Conservation (phyloP, 2,329 filamentous ascomycete genomes). For the Paracorniculantispora psalliotae region DNA sequence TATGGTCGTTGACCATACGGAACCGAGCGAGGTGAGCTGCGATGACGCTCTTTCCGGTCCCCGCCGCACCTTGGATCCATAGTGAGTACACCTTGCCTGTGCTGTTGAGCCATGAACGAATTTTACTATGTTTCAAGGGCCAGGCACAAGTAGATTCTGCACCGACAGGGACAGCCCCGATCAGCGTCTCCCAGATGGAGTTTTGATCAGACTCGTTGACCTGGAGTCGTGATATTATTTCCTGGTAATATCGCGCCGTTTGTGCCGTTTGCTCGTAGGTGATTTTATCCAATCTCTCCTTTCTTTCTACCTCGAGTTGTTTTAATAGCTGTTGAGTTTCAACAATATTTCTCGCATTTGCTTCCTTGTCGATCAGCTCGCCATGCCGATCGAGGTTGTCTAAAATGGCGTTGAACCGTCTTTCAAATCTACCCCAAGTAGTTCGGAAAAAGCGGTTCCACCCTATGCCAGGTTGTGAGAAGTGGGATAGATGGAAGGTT, state of each 20-base stretch:
- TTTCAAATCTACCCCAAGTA: slow-evolving; percentile 35
- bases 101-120: not conserved
- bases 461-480: no score
- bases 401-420: slow-evolving; percentile 29
- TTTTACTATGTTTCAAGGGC: not conserved
- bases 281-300: not conserved
- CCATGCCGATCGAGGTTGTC: slow-evolving; percentile 28
- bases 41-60: slow-evolving; percentile 33
- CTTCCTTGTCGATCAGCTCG: slow-evolving; percentile 27
- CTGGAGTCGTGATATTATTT: slow-evolving; percentile 26
- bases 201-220: slow-evolving; percentile 28
- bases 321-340: slow-evolving; percentile 16
- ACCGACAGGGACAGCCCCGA: not conserved
- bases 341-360: slow-evolving; percentile 25
- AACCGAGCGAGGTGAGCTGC: slow-evolving; percentile 26
- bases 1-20: slow-evolving; percentile 15
- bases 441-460: slow-evolving; percentile 32
- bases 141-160: not conserved
- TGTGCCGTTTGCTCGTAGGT: not conserved
- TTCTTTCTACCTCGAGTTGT: slow-evolving; percentile 19
- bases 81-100: slow-evolving; percentile 21
- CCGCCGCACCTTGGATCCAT: slow-evolving; percentile 30
- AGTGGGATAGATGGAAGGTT: no score
- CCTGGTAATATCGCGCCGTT: slow-evolving; percentile 20
- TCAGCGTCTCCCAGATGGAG: slow-evolving; percentile 24